Percentiles rank a stretch among this genome's conserved stretches.
Evolutionary conservation across 1,139 yeast genomes (phyloP).

Genomic region (Diutina catenulata): DNA sequence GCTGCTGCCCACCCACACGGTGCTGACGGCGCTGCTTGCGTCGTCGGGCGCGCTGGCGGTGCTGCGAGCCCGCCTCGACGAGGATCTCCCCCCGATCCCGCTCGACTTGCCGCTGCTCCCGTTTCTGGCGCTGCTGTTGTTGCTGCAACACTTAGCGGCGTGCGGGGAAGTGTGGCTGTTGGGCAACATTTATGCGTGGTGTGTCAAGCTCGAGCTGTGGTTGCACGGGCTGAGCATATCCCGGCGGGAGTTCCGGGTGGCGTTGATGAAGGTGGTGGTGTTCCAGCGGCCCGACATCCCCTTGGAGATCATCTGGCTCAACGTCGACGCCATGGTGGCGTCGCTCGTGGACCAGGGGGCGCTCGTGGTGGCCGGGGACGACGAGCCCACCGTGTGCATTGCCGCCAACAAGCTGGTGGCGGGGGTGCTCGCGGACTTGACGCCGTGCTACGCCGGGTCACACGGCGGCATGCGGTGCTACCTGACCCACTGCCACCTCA

Average conservation of each 20-base stretch:
- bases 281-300: constrained; percentile 41
- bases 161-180: constrained; percentile 30
- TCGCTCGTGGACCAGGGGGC: constrained; percentile 21
- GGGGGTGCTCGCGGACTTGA: constrained; percentile 1
- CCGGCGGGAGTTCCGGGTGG: constrained; percentile 37
- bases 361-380: not conserved
- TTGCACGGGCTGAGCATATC: constrained; percentile 39
- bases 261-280: constrained; percentile 39
- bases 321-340: constrained; percentile 40
- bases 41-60: constrained; percentile 5
- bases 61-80: constrained; percentile 10
- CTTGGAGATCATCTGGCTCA: constrained; percentile 42
- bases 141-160: constrained; percentile 31
- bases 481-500: constrained; percentile 26
- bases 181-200: constrained; percentile 36
- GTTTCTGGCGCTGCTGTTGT: constrained; percentile 38
- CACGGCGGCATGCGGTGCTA: constrained; percentile 18
- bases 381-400: not conserved
- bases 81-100: constrained; percentile 39
- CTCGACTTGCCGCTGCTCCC: constrained; percentile 46
- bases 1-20: constrained; percentile 13
- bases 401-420: not conserved
- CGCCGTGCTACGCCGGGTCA: constrained; percentile 1
- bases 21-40: not conserved
- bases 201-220: constrained; percentile 38